These are phyloP conservation scores for Colletotrichum somersetense DNA, from an alignment of 2,329 filamentous ascomycete species.

Conservation along the genomic window DNA sequence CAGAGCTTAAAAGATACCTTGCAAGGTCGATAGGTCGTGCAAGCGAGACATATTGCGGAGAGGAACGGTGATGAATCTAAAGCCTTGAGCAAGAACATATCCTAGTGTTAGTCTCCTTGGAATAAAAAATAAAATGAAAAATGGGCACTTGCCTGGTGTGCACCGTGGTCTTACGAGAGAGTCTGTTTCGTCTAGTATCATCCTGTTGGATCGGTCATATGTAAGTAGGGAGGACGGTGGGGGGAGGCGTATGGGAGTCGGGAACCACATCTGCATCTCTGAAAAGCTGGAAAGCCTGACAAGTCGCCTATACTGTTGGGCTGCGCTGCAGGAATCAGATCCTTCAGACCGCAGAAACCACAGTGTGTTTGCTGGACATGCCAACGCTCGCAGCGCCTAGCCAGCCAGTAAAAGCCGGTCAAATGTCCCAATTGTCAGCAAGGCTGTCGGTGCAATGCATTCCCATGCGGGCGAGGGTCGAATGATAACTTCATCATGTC, in stretches of 20 bases:
- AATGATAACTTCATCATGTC: conserved; percentile 39
- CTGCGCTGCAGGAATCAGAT: no score
- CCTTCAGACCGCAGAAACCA: no score
- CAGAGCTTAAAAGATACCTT: conserved; percentile 4
- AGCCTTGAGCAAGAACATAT: conserved; percentile 8
- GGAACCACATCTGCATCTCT: conserved; percentile 10
- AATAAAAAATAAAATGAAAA: background rate
- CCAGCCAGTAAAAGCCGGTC: conserved; percentile 17
- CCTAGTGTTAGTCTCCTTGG: background rate
- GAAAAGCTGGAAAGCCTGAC: conserved; percentile 5
- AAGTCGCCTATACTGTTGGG: no score
- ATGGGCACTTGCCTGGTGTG: conserved; percentile 21
- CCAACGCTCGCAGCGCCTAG: conserved; percentile 13
- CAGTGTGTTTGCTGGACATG: conserved; percentile 6
- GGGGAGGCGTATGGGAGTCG: conserved; percentile 15
- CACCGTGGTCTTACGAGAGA: conserved; percentile 40
- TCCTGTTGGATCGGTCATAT: conserved; percentile 25
- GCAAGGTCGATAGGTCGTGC: conserved; percentile 11
- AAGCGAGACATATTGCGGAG: conserved; percentile 22
- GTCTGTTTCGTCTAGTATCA: conserved; percentile 26
- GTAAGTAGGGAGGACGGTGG: conserved; percentile 7
- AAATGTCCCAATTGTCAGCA: conserved; percentile 11
- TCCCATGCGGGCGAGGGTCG: conserved; percentile 32
- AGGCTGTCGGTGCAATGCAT: conserved; percentile 19
- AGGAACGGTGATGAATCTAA: background rate